A percentile compares a stretch with the other conserved stretches of the same genome.
phyloP scores from a whole-genome alignment of 805 yeast genomes.

The Candida sithepensis region DNA sequence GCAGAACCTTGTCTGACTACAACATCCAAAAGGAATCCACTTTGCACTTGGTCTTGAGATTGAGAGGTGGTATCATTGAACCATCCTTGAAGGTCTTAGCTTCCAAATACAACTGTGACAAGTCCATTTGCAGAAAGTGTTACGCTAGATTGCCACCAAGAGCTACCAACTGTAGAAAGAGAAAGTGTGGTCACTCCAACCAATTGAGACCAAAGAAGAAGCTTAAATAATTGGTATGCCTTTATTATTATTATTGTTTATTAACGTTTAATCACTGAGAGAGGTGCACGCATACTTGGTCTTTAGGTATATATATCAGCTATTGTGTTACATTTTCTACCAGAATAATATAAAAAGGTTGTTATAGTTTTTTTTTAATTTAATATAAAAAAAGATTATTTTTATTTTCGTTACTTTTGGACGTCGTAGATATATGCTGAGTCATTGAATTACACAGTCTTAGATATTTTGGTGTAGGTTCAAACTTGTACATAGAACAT shows the following conservation, averaged over 20 bases:
- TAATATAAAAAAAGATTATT: neutral
- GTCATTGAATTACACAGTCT: too few relatives aligned
- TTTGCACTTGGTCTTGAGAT: constrained; percentile 59
- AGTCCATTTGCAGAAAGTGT: constrained; percentile 98
- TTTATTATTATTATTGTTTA: constrained; percentile 4
- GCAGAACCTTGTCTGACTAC: constrained; percentile 91
- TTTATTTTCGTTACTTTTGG: neutral
- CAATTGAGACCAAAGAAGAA: constrained; percentile 99
- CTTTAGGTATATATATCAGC: neutral
- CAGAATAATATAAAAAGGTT: constrained; percentile 9
- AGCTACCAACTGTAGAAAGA: constrained; percentile 99
- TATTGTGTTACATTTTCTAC: constrained; percentile 1
- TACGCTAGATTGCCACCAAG: constrained; percentile 99
- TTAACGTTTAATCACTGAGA: constrained; percentile 1
- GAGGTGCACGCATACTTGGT: neutral
- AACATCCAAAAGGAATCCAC: constrained; percentile 91
- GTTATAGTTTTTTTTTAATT: constrained; percentile 7
- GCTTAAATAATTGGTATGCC: constrained; percentile 74
- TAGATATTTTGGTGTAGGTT: too few relatives aligned
- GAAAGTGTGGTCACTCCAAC: constrained; percentile 99
- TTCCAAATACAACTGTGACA: constrained; percentile 99
- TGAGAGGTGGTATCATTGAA: constrained; percentile 89
- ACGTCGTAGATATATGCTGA: neutral
- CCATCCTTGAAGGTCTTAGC: constrained; percentile 99
- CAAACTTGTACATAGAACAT: too few relatives aligned